phyloP scores from a whole-genome alignment of 805 yeast genomes.

The Candida nemodendra region DNA sequence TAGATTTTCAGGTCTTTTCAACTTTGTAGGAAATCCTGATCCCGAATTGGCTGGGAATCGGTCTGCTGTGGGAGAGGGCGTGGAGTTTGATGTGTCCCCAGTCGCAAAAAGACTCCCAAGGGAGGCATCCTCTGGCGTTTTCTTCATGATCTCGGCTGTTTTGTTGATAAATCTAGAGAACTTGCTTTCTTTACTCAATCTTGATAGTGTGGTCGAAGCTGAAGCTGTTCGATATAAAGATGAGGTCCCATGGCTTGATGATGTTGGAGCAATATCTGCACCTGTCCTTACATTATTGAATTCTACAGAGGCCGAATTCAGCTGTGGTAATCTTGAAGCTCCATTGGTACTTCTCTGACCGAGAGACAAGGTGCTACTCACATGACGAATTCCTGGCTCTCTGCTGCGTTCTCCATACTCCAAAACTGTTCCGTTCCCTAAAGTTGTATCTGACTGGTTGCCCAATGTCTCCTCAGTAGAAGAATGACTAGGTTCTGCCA shows the following conservation, averaged over 20 bases:
- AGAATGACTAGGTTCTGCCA: not conserved
- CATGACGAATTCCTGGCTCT: not conserved
- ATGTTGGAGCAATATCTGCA: conserved; percentile 9
- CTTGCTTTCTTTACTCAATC: conserved; percentile 23
- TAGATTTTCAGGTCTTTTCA: conserved; percentile 28
- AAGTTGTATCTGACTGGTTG: not conserved
- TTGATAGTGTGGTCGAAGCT: conserved; percentile 23
- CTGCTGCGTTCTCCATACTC: not conserved
- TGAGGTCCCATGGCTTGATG: conserved; percentile 1
- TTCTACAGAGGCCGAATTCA: conserved; percentile 32
- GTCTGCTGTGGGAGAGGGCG: conserved; percentile 11
- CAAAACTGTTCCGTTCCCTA: not conserved
- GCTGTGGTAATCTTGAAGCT: conserved; percentile 11
- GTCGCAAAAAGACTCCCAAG: not conserved
- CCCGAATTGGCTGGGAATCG: conserved; percentile 4
- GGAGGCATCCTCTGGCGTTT: conserved; percentile 14
- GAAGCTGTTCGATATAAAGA: conserved; percentile 21
- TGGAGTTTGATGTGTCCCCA: conserved; percentile 2
- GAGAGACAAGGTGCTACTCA: not conserved
- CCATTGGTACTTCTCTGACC: not conserved
- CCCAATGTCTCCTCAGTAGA: not conserved
- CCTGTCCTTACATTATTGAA: conserved; percentile 32
- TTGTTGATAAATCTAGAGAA: conserved; percentile 21
- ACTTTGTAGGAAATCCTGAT: conserved; percentile 18
- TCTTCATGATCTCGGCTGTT: conserved; percentile 24